Conservation (phyloP, 2,329 filamentous ascomycete species). For the Septoria linicola region DNA sequence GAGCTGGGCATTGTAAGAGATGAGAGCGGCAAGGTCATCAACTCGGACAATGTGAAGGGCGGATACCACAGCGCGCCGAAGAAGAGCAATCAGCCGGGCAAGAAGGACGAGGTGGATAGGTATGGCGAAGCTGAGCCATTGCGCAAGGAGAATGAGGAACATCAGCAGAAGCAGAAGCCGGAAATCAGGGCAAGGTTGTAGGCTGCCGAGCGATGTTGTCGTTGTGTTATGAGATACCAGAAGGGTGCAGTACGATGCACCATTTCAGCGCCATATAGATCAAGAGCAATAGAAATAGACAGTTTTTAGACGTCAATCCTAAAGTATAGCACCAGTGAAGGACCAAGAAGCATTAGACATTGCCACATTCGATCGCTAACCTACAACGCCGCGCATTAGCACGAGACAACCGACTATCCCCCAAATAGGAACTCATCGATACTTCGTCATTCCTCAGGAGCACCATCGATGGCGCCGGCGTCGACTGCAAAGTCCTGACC, state of each 20-base stretch:
- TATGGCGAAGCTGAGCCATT: conserved; percentile 44
- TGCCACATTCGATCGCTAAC: not conserved
- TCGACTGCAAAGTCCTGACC: conserved; percentile 7
- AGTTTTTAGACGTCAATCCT: too few relatives aligned
- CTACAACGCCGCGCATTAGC: not conserved
- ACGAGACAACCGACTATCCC: not conserved
- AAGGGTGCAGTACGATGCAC: not conserved
- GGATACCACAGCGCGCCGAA: conserved; percentile 59
- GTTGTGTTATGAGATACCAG: not conserved
- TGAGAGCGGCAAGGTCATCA: conserved; percentile 52
- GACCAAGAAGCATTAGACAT: conserved; percentile 1
- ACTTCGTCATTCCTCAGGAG: conserved; percentile 16
- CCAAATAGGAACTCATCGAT: not conserved
- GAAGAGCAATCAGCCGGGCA: conserved; percentile 49
- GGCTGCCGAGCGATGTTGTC: not conserved
- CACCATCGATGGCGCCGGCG: conserved; percentile 25
- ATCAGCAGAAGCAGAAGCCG: conserved; percentile 25
- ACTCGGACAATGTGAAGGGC: conserved; percentile 58
- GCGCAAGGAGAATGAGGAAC: conserved; percentile 41
- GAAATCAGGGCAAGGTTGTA: conserved; percentile 42
- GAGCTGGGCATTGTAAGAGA: conserved; percentile 62
- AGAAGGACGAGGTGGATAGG: conserved; percentile 36
- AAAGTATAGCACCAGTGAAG: too few relatives aligned
- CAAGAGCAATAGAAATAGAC: not conserved
- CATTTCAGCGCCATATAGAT: not conserved